Evolutionary conservation across 805 yeast genomes (phyloP), one percentile per base, ranked within the genome.

Genomic region (Candida sakaeoensis): DNA sequence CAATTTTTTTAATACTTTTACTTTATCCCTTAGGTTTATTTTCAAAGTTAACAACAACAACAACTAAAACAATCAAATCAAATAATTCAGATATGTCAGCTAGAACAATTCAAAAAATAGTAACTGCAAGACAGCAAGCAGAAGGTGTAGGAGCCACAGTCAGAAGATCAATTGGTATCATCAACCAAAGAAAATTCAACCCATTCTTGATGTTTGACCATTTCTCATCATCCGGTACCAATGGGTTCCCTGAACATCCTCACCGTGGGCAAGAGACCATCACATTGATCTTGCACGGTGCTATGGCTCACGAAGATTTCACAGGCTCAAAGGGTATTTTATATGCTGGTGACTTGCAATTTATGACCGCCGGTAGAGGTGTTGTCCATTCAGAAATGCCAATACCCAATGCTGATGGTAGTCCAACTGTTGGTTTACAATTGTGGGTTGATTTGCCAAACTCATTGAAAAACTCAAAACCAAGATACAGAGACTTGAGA

Each of bases 281-380:
- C 31, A 60, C 69, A 12, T 54, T 54, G 28, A 48, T 63, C 35
- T 42, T 57, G 23, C 45, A 57, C 35, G 69, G 71, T 33, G 68
- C 65, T 0, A 52, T 65, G 44, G 69, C 69, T 12, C 71, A 65
- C 42, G 70, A 59, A 46, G 96, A 89, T 58, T 86, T 88, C 62
- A 85, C 95, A 2, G 95, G 95, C 1, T 66, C 83, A n/a, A 72
- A 75, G 39, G 96, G 95, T 41, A 70, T 85, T 7, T 63, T 89
- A 39, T 71, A 75, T 45, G 78, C 87, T 6, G 96, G 95, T 42
- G 96, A 88, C 57, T 67, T 89, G 49, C 96, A 88, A 60, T 87
- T 88, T 60, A 88, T 88, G 96, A 88, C 95, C 19, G 95, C 96
- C 4, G 96, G 95, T 44, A 75, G 74, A 51, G 96, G 95, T 37